These are phyloP conservation scores for Pichia californica DNA, from an alignment of 805 yeast species.

Conservation along the genomic window DNA sequence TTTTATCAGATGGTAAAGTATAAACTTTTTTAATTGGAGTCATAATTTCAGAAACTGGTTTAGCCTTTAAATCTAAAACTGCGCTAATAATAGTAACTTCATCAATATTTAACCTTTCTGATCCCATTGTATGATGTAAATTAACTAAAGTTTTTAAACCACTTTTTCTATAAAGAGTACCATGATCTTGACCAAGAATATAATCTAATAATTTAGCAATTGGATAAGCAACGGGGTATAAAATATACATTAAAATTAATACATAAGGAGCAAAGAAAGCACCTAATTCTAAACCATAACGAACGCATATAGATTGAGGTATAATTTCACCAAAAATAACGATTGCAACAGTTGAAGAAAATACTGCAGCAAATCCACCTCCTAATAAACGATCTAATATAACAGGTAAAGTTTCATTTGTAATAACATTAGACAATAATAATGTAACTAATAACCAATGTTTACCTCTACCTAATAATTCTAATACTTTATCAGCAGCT, in stretches of 20 bases:
- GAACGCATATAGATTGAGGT: conserved; percentile 89
- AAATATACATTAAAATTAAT: conserved; percentile 69
- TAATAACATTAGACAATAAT: conserved; percentile 78
- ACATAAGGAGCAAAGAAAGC: conserved; percentile 89
- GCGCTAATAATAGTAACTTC: conserved; percentile 95
- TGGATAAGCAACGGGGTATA: conserved; percentile 93
- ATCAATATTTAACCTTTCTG: conserved; percentile 85
- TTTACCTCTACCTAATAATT: conserved; percentile 72
- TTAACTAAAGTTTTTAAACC: conserved; percentile 93
- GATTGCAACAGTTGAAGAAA: conserved; percentile 85
- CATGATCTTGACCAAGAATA: conserved; percentile 91
- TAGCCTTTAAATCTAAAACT: conserved; percentile 89
- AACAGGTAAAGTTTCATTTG: conserved; percentile 91
- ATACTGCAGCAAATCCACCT: conserved; percentile 97
- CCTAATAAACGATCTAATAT: conserved; percentile 89
- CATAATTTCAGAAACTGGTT: conserved; percentile 81
- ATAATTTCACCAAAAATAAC: conserved; percentile 95
- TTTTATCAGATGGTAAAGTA: conserved; percentile 77
- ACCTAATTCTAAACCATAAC: conserved; percentile 89
- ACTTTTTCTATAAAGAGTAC: conserved; percentile 85
- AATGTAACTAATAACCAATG: conserved; percentile 95
- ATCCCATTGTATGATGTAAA: conserved; percentile 90
- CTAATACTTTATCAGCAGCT: conserved; percentile 66
- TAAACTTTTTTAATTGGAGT: conserved; percentile 89
- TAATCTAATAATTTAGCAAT: conserved; percentile 74